Conservation (phyloP, 2,329 filamentous ascomycete species). For the Cladophialophora bantiana region DNA sequence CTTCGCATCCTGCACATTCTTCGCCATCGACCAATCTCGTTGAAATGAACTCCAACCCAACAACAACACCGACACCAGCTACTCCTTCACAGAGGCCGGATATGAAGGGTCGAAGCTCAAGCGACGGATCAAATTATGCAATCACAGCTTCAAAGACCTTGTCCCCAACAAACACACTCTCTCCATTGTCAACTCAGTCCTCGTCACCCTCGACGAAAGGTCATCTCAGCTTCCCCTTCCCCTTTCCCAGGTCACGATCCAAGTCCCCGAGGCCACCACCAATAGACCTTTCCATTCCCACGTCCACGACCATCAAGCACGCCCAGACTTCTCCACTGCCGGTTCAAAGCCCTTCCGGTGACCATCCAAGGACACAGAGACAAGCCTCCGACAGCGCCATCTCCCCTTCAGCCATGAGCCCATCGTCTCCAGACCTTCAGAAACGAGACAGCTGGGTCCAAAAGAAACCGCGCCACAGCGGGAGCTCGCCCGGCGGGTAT, state of each 20-base stretch:
- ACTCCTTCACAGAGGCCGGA: conserved; percentile 5
- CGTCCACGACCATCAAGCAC: conserved; percentile 9
- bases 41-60: not conserved
- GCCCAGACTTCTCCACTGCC: conserved; percentile 14
- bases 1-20: not conserved
- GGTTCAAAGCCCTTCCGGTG: not conserved
- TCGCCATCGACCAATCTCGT: not conserved
- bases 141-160: conserved; percentile 1
- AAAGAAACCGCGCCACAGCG: conserved; percentile 40
- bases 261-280: conserved; percentile 18
- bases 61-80: not conserved
- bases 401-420: not conserved
- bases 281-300: not conserved
- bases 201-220: not conserved
- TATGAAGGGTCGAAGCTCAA: conserved; percentile 13
- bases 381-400: conserved; percentile 22
- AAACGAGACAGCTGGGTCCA: conserved; percentile 22
- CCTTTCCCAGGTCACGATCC: conserved; percentile 10
- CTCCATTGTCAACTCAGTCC: conserved; percentile 9
- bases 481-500: conserved; percentile 52
- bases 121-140: conserved; percentile 3
- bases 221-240: conserved; percentile 17
- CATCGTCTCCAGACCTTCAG: conserved; percentile 4
- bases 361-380: conserved; percentile 1
- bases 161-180: conserved; percentile 19